Conservation (phyloP, 345 rosid genomes). For the Euphorbia pulcherrima region DNA sequence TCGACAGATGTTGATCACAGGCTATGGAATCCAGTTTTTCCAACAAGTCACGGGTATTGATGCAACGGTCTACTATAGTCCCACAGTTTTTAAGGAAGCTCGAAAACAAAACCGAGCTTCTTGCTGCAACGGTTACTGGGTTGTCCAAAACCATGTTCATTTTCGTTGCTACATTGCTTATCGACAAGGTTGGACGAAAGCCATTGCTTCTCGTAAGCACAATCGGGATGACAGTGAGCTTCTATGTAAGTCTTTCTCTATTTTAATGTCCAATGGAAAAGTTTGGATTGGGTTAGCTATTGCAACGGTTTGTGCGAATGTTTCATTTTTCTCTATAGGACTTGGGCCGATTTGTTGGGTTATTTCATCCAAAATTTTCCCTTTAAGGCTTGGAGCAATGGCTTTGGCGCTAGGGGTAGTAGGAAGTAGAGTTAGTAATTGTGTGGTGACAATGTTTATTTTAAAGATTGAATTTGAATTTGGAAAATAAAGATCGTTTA, state of each 20-base stretch:
- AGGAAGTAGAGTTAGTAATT: slow-evolving; percentile 28
- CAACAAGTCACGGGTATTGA: slow-evolving; percentile 29
- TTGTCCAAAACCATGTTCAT: slow-evolving; percentile 24
- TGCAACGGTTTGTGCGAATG: slow-evolving; percentile 22
- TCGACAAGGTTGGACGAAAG: slow-evolving; percentile 25
- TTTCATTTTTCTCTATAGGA: slow-evolving; percentile 34
- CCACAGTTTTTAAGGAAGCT: slow-evolving; percentile 21
- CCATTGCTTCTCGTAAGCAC: slow-evolving; percentile 25
- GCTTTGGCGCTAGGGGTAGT: slow-evolving; percentile 26
- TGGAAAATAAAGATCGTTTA: too few relatives aligned
- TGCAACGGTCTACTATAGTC: slow-evolving; percentile 30
- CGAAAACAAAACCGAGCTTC: slow-evolving; percentile 18
- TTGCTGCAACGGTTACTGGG: slow-evolving; percentile 31
- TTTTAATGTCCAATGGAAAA: slow-evolving; percentile 6
- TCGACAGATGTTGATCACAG: slow-evolving; percentile 22
- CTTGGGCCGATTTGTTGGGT: slow-evolving; percentile 33
- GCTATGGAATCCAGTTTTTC: slow-evolving; percentile 28
- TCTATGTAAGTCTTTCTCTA: slow-evolving; percentile 14
- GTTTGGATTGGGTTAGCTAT: slow-evolving; percentile 23
- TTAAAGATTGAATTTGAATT: too few relatives aligned
- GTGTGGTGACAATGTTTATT: slow-evolving; percentile 22
- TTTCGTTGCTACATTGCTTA: slow-evolving; percentile 19
- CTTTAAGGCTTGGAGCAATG: slow-evolving; percentile 28
- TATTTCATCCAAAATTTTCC: slow-evolving; percentile 26
- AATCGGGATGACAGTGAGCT: slow-evolving; percentile 24